phyloP scores from a whole-genome alignment of 352 stramenopile species.

The Thraustochytrium striatum region DNA sequence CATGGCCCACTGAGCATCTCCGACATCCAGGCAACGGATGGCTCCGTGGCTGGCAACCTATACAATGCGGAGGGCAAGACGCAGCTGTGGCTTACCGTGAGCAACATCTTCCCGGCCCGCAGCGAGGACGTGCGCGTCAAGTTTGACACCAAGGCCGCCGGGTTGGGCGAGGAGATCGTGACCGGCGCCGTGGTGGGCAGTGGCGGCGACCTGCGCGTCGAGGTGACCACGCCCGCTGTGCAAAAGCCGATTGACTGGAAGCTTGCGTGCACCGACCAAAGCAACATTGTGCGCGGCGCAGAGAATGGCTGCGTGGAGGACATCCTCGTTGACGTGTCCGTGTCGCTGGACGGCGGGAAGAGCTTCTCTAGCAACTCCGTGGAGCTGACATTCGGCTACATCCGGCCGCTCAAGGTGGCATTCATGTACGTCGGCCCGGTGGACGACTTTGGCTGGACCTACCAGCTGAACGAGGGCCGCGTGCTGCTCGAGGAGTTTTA shows the following conservation, averaged over 20 bases:
- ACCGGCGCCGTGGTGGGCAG: neutral
- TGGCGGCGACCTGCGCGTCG: neutral
- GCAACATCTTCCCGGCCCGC: neutral
- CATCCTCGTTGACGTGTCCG: neutral
- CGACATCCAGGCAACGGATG: too few species aligned
- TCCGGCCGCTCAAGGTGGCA: neutral
- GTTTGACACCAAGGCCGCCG: neutral
- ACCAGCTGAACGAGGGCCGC: neutral
- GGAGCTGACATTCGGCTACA: neutral
- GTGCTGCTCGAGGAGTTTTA: neutral
- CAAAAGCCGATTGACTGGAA: neutral
- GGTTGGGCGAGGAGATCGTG: neutral
- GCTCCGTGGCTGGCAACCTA: too few species aligned
- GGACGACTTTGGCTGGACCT: slow-evolving; percentile 5
- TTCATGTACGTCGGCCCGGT: slow-evolving; percentile 5
- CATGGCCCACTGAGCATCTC: too few species aligned
- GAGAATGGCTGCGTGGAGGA: neutral
- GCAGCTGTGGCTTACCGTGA: neutral
- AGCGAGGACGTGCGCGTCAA: neutral
- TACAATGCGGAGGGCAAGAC: neutral
- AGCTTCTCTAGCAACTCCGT: neutral
- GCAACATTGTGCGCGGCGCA: neutral
- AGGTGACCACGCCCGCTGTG: neutral
- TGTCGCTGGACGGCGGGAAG: neutral
- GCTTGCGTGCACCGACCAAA: neutral